Conservation (phyloP, 495 filamentous ascomycete species). For the Delitschia confertaspora region DNA sequence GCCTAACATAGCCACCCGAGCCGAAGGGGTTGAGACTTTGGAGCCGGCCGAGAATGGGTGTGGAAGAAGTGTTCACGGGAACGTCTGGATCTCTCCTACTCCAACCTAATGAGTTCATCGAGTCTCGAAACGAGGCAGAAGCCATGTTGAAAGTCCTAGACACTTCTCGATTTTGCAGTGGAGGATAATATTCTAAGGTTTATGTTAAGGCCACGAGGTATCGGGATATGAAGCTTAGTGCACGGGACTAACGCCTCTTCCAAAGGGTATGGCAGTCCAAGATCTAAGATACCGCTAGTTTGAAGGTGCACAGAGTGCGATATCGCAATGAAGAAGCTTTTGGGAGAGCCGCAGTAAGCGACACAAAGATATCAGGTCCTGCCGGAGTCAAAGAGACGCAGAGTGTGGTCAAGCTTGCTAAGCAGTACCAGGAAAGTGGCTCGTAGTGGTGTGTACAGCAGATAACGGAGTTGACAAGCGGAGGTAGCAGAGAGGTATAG, state of each 20-base stretch:
- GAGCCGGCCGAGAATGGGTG: slow-evolving; percentile 69
- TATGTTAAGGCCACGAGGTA: slow-evolving; percentile 13
- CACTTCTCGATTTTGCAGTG: no score
- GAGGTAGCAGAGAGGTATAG: slow-evolving; percentile 1
- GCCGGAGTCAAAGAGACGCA: no score
- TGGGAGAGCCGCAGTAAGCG: slow-evolving; percentile 26
- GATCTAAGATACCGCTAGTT: not conserved
- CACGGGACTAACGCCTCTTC: no score
- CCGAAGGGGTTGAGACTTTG: slow-evolving; percentile 86
- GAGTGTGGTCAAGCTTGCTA: not conserved
- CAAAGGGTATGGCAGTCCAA: no score
- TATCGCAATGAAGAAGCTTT: slow-evolving; percentile 17
- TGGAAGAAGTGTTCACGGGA: slow-evolving; percentile 65
- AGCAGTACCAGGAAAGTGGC: slow-evolving; percentile 16
- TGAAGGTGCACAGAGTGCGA: slow-evolving; percentile 1
- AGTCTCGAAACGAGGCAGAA: slow-evolving; percentile 80
- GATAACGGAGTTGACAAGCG: slow-evolving; percentile 7
- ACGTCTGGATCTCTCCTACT: slow-evolving; percentile 74
- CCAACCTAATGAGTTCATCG: slow-evolving; percentile 93
- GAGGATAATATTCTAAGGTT: not conserved
- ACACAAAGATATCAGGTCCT: slow-evolving; percentile 21
- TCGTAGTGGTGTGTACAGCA: slow-evolving; percentile 16
- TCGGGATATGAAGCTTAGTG: slow-evolving; percentile 9
- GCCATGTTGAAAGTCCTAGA: slow-evolving; percentile 55
- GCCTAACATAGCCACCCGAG: slow-evolving; percentile 77